Evolutionary conservation across 805 yeast species (phyloP).

Genomic region (Pichia ethanolica): DNA sequence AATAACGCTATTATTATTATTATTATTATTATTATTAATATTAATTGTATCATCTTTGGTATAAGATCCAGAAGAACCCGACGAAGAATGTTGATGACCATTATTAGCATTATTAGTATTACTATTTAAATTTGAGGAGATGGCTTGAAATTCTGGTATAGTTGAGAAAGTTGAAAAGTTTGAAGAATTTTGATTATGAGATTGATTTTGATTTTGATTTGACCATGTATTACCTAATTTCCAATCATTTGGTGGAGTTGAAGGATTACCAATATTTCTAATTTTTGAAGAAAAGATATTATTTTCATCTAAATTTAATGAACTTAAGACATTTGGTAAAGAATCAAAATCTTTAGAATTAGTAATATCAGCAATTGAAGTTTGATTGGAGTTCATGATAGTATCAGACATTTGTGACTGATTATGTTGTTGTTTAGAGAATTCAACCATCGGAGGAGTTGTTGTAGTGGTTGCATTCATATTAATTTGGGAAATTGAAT

Average conservation of each 20-base stretch:
- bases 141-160: slow-evolving; percentile 3
- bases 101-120: slow-evolving; percentile 7
- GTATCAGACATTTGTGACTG: slow-evolving; percentile 8
- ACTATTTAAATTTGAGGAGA: slow-evolving; percentile 14
- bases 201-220: background rate
- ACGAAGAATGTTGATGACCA: slow-evolving; percentile 9
- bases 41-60: background rate
- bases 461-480: slow-evolving; percentile 23
- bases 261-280: slow-evolving; percentile 18
- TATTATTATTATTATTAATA: no score
- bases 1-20: background rate
- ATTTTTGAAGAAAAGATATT: slow-evolving; percentile 21
- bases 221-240: slow-evolving; percentile 12
- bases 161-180: slow-evolving; percentile 12
- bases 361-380: background rate
- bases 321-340: slow-evolving; percentile 41
- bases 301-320: slow-evolving; percentile 34
- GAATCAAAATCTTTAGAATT: slow-evolving; percentile 27
- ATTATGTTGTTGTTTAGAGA: background rate
- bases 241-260: slow-evolving; percentile 23
- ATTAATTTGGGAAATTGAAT: slow-evolving; percentile 19
- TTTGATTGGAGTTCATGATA: slow-evolving; percentile 3
- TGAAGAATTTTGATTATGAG: slow-evolving; percentile 4
- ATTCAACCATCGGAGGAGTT: slow-evolving; percentile 27
- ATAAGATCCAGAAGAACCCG: slow-evolving; percentile 6